Base-by-base conservation (phyloP, 2,329 filamentous ascomycete genomes). In the Calonectria crousiana region DNA sequence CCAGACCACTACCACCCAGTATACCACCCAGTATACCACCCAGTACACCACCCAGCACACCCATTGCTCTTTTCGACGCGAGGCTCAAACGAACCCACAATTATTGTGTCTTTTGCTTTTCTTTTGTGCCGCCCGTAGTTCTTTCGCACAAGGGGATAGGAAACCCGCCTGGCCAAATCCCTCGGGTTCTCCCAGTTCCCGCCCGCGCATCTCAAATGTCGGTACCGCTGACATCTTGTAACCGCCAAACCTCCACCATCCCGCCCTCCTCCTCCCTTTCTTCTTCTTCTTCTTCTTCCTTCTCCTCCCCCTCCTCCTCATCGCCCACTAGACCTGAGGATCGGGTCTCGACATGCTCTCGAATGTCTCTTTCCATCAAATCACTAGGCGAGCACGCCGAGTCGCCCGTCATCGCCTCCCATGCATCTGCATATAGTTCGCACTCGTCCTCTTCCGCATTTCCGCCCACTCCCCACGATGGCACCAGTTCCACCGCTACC, bases 91-190 rank as follows among this genome's bases (percentile, higher is more conserved):
- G 26, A 49, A 9, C 60, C 38, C 60, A 65, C 56, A 62, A 62
- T 62, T 62, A 32, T 49, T 49, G 38, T 65, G 26, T 49, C 44
- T 38, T 65, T 65, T 49, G 10, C 26, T 62, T 28, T 53, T 32
- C 16, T 65, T 23, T 49, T 32, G 60, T 47, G 60, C 60, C 60
- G n/a, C 60, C 41, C 38, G 60, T 65, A 62, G 56, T 62, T 26
- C 36, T 62, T 23, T 62, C 36, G 56, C 41, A 26, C 41, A 10
- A 47, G 60, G 28, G 20, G 38, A 65, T 26, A 36, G 32, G 16
- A 16, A 36, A n/a, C 56, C 34, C 14, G 30, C 32, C 32, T 34
- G 60, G 60, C 41, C 41, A 65, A 65, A 65, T 49, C 38, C 41
- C 60, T 49, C 60, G 38, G 60, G 26, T 6, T 9, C 18, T 18